Base-by-base conservation (phyloP, 2,329 filamentous ascomycete species). In the Microdochium nivale region DNA sequence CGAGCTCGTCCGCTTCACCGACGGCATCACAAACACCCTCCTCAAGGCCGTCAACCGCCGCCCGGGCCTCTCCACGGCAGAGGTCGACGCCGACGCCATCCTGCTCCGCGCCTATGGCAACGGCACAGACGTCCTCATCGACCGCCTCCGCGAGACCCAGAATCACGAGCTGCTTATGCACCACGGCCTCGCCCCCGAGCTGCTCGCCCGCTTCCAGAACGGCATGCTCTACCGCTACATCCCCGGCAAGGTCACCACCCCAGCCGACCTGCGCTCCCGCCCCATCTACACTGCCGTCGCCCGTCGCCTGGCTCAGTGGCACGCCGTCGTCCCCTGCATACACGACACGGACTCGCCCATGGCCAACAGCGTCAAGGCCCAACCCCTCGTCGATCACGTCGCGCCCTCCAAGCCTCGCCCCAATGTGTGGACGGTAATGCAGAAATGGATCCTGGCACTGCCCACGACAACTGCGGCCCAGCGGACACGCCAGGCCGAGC, bases 11-110 rank as follows among this genome's bases (percentile, higher is more conserved):
- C 86, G 88, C 57, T 99, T 97, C 74, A 99, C 90, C 37, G 94
- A 99, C 64, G 94, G 94, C 65, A 99, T 97, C 72, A 99, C 94
- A 59, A 99, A 99, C 71, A 97, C 91, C 49, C 75, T 92, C 48
- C 76, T 90, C 56, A 91, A 91, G 67, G 84, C 85, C n/a, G 71
- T 87, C 64, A 88, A 89, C 66, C 80, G 76, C 58, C 76, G 76
- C 52, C 76, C 81, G 14, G 85, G 81, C 49, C 71, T 79, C 55
- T 80, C 82, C 25, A 71, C 82, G 53, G 75, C 84, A 52, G 75
- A 88, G 60, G 75, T 87, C 60, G 64, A 67, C 51, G 79, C 80
- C 55, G 88, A 95, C 58, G 88, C 94, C 32, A 82, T 97, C 59
- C 77, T 99, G 57, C 80, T 99, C 63, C 84, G 94, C 60, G 94